Evolutionary conservation across 345 rosid species (phyloP), one percentile per base, ranked within the genome.

Genomic region (Salix arbutifolia): DNA sequence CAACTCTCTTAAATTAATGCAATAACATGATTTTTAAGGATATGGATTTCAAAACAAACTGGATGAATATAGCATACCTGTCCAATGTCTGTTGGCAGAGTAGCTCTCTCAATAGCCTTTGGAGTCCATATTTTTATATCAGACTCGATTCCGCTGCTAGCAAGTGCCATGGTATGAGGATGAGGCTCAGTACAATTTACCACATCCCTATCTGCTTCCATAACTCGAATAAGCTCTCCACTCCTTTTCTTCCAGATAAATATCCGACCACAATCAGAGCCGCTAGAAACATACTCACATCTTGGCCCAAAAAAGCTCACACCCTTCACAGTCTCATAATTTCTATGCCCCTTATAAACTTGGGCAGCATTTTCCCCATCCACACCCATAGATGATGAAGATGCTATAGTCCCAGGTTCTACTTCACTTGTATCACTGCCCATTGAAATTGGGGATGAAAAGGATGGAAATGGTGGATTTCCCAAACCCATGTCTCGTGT

Each of bases 231-330:
- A 53, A 92, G 93, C 84, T 89, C 86, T 71, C 98, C 97, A 19
- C 84, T 86, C 77, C 86, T 91, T 77, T 90, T 96, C 89, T 82
- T 91, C 99, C 99, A 96, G 38, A 93, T 89, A 83, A 96, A 96
- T 74, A 93, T 88, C 69, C 92, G 86, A 35, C 99, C 99, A 84
- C 99, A 96, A 79, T 96, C 98, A 44, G 99, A 96, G 21, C 99
- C 99, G 30, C 98, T 96, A 76, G 87, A 89, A 82, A 96, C 99
- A 83, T 91, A 96, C 74, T 96, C 97, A 48, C 89, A 90, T 77
- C 82, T 72, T 12, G 99, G 98, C 78, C 99, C 99, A 70, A 87
- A 91, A 77, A 93, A 96, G 78, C 79, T 90, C 58, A 93, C 98
- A 67, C 94, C 97, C 72, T 96, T 96, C 56, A 96, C 94, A 0